Percentiles rank a stretch among this genome's conserved stretches.
These are phyloP conservation scores for Candida jianshihensis DNA, from an alignment of 805 yeast species.

Conservation along the genomic window DNA sequence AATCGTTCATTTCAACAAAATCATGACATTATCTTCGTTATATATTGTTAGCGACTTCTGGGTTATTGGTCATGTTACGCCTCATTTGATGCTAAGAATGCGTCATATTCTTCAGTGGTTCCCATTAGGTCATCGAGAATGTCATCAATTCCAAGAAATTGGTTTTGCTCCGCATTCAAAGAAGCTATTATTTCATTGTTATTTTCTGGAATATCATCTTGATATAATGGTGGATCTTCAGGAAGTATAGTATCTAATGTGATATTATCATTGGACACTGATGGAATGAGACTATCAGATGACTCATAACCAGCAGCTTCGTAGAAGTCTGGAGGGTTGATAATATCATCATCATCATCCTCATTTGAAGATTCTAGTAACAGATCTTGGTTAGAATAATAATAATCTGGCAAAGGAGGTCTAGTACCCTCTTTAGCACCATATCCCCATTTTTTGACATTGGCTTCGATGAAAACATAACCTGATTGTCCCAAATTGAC, in stretches of 20 bases:
- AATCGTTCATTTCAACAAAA: too few species aligned
- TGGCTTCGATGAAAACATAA: conserved; percentile 74
- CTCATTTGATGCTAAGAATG: too few species aligned
- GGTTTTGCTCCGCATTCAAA: conserved; percentile 7
- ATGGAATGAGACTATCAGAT: conserved; percentile 18
- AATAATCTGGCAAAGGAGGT: conserved; percentile 92
- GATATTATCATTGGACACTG: conserved; percentile 23
- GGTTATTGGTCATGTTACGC: too few species aligned
- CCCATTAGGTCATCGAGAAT: conserved; percentile 1
- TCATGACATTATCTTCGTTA: too few species aligned
- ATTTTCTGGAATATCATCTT: conserved; percentile 12
- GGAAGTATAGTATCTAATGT: conserved; percentile 27
- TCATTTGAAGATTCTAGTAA: conserved; percentile 53
- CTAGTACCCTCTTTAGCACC: conserved; percentile 80
- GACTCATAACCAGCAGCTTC: conserved; percentile 23
- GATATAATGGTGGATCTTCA: conserved; percentile 32
- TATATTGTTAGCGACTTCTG: too few species aligned
- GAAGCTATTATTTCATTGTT: conserved; percentile 4
- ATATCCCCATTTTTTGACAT: conserved; percentile 81
- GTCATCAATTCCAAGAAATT: conserved; percentile 1
- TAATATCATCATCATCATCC: conserved; percentile 22
- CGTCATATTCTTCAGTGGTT: too few species aligned
- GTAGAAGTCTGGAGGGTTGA: conserved; percentile 22
- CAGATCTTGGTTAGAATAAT: conserved; percentile 70
- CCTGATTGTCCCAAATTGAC: conserved; percentile 86